A percentile compares a stretch with the other conserved stretches of the same genome.
Conservation (phyloP, 2,329 filamentous ascomycete genomes). For the Claviceps lovelessii region DNA sequence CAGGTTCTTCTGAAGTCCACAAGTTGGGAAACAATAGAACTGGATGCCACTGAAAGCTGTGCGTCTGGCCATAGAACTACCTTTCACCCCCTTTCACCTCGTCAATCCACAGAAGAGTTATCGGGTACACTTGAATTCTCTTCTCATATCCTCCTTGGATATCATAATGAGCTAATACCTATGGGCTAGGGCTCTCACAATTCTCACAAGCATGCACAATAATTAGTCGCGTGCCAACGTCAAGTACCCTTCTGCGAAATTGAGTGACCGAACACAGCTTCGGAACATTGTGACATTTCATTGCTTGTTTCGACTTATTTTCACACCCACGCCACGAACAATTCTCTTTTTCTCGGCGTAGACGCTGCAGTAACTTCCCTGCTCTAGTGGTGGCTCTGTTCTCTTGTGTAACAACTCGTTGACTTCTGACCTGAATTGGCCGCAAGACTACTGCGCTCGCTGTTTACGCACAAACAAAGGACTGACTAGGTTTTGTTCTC, state of each 20-base stretch:
- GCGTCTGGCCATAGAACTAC: background rate
- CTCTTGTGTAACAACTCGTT: background rate
- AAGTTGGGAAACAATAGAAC: conserved; percentile 4
- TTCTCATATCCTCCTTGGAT: conserved; percentile 14
- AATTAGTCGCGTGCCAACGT: background rate
- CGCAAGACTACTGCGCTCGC: background rate
- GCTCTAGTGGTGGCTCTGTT: background rate
- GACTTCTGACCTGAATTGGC: background rate
- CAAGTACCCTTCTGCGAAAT: background rate
- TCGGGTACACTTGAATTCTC: conserved; percentile 7
- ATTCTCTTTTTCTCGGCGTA: background rate
- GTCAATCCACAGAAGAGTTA: background rate
- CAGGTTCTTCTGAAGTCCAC: conserved; percentile 4
- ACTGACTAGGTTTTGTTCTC: background rate
- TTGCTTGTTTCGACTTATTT: background rate
- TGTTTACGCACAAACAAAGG: background rate
- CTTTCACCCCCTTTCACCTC: background rate
- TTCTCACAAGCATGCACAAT: background rate
- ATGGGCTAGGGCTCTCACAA: conserved; percentile 10
- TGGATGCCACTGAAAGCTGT: conserved; percentile 6
- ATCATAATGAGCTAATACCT: conserved; percentile 8
- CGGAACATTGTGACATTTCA: background rate
- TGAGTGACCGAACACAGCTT: background rate
- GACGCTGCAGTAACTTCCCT: background rate
- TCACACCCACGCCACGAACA: background rate